These are phyloP conservation scores for Phytophthora kernoviae DNA, from an alignment of 352 stramenopile genomes.

Conservation along the genomic window DNA sequence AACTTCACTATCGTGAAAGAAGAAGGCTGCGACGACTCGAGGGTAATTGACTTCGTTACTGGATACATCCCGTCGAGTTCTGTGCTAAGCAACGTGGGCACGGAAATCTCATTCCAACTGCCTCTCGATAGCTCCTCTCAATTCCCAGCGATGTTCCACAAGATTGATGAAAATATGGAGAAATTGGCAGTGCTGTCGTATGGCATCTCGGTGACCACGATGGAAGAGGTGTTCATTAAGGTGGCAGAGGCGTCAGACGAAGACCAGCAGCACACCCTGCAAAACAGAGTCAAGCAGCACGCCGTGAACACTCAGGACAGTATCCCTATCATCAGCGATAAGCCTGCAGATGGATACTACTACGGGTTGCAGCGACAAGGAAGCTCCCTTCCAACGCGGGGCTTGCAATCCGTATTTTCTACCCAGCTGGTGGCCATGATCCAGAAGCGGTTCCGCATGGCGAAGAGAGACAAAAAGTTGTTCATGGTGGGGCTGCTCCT, in stretches of 20 bases:
- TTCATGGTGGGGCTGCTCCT: conserved; percentile 20
- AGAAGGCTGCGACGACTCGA: conserved; percentile 33
- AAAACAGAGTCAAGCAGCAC: conserved; percentile 34
- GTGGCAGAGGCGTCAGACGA: conserved; percentile 56
- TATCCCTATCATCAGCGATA: conserved; percentile 26
- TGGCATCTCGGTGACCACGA: conserved; percentile 81
- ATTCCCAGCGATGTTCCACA: conserved; percentile 60
- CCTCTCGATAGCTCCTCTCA: conserved; percentile 43
- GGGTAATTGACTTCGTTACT: conserved; percentile 40
- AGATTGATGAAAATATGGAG: conserved; percentile 45
- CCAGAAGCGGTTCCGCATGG: conserved; percentile 23
- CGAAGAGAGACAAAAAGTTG: conserved; percentile 25
- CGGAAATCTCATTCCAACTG: conserved; percentile 66
- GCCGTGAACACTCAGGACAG: conserved; percentile 16
- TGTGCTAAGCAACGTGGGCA: conserved; percentile 59
- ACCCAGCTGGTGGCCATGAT: conserved; percentile 27
- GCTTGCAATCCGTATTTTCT: conserved; percentile 24
- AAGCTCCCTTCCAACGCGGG: conserved; percentile 17
- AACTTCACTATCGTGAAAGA: conserved; percentile 72
- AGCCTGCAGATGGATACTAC: conserved; percentile 14
- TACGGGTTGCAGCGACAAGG: conserved; percentile 14
- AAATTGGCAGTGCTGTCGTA: conserved; percentile 49
- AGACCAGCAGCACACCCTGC: conserved; percentile 50
- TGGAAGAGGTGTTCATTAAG: conserved; percentile 85
- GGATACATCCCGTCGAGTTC: conserved; percentile 38